Evolutionary conservation across 331 rosid genomes (phyloP).

Genomic region (Rhamnella rubrinervis): DNA sequence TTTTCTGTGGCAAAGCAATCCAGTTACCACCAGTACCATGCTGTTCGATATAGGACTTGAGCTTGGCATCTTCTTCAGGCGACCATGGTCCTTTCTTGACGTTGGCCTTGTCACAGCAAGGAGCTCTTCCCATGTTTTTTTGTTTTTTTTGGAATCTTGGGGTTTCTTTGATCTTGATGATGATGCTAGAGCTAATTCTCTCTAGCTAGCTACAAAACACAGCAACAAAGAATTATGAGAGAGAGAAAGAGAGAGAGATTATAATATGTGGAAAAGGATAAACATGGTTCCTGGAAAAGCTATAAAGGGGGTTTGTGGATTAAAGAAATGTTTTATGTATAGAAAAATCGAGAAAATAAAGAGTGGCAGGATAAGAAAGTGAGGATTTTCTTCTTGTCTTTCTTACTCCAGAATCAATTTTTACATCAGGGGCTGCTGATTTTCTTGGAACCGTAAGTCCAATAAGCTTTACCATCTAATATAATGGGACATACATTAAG

Average conservation of each 20-base stretch:
- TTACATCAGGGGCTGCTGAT: conserved; percentile 23
- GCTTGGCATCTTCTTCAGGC: conserved; percentile 82
- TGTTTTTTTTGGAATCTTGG: conserved; percentile 7
- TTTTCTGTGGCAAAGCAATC: conserved; percentile 91
- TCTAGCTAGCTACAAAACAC: conserved; percentile 9
- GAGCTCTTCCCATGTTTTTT: conserved; percentile 79
- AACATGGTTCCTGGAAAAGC: conserved; percentile 43
- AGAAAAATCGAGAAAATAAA: conserved; percentile 45
- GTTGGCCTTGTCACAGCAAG: conserved; percentile 96
- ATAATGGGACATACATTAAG: conserved; percentile 1
- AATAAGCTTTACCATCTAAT: conserved; percentile 13
- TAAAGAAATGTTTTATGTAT: conserved; percentile 25
- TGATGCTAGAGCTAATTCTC: conserved; percentile 14
- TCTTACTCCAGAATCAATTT: conserved; percentile 50
- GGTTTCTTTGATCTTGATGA: conserved; percentile 27
- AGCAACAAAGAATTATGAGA: conserved; percentile 26
- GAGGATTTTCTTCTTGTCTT: conserved; percentile 80
- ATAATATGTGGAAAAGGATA: conserved; percentile 33
- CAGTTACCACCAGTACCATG: conserved; percentile 90
- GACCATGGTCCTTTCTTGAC: conserved; percentile 98
- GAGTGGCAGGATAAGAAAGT: conserved; percentile 54
- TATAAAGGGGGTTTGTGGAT: conserved; percentile 32
- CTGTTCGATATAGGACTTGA: conserved; percentile 78
- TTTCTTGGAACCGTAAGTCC: conserved; percentile 29
- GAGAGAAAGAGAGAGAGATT: conserved; percentile 18